A percentile compares a stretch with the other conserved stretches of the same genome.
Conservation (phyloP, 495 filamentous ascomycete species). For the Xylaria telfairii region DNA sequence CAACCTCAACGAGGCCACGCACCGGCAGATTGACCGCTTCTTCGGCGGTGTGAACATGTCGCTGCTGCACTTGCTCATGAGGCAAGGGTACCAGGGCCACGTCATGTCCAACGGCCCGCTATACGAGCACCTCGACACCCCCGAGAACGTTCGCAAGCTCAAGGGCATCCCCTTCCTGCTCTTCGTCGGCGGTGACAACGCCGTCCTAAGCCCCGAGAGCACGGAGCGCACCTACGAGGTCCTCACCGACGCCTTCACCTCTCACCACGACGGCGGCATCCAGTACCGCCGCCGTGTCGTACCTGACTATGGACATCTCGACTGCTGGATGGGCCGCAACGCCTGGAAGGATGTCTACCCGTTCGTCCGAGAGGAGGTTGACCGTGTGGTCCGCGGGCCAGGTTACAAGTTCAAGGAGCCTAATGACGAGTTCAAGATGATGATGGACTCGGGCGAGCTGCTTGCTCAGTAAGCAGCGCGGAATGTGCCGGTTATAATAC, state of each 20-base stretch:
- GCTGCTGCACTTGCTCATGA: slow-evolving; percentile 62
- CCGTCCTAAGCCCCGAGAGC: slow-evolving; percentile 62
- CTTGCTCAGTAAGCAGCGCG: slow-evolving; percentile 28
- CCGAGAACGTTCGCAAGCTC: slow-evolving; percentile 57
- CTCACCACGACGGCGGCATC: slow-evolving; percentile 35
- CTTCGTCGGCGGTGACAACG: slow-evolving; percentile 65
- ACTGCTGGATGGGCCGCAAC: slow-evolving; percentile 69
- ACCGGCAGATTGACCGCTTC: slow-evolving; percentile 66
- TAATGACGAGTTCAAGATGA: slow-evolving; percentile 45
- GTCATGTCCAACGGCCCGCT: slow-evolving; percentile 58
- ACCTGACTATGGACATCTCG: slow-evolving; percentile 70
- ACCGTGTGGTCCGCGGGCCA: slow-evolving; percentile 52
- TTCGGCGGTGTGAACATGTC: slow-evolving; percentile 68
- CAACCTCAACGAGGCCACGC: slow-evolving; percentile 68
- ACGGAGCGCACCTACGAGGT: slow-evolving; percentile 64
- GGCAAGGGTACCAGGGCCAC: slow-evolving; percentile 58
- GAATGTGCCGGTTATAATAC: background rate
- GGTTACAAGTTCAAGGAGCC: slow-evolving; percentile 49
- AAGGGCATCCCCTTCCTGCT: slow-evolving; percentile 63
- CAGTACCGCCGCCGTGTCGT: slow-evolving; percentile 61
- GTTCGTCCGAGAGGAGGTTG: slow-evolving; percentile 61
- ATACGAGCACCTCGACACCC: slow-evolving; percentile 54
- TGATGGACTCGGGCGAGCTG: slow-evolving; percentile 50
- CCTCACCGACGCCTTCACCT: slow-evolving; percentile 60
- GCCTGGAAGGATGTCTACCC: slow-evolving; percentile 70